These are phyloP conservation scores for Phytophthora rubi DNA, from an alignment of 352 stramenopile genomes.

Conservation along the genomic window DNA sequence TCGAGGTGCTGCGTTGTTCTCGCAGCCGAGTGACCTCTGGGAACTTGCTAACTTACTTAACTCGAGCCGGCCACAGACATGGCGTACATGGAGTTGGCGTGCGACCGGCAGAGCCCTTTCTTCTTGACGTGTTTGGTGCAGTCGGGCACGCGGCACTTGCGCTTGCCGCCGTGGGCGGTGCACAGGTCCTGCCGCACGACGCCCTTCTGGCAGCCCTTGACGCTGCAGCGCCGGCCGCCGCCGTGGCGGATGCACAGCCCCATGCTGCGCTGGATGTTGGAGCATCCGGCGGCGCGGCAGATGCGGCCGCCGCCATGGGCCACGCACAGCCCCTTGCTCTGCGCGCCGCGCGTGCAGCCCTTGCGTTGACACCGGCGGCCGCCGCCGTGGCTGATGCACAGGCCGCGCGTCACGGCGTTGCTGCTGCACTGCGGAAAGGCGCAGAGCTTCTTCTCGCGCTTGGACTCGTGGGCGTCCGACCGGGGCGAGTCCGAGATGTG, in stretches of 20 bases:
- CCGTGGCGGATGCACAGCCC: conserved; percentile 89
- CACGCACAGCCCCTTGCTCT: conserved; percentile 87
- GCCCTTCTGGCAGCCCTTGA: conserved; percentile 82
- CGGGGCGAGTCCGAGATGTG: conserved; percentile 40
- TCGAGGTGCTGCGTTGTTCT: conserved; percentile 1
- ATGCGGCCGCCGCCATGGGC: conserved; percentile 84
- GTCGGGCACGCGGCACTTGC: conserved; percentile 79
- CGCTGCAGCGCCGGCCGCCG: conserved; percentile 81
- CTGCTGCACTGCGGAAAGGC: conserved; percentile 74
- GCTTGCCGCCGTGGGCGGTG: conserved; percentile 87
- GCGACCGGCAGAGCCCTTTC: conserved; percentile 77
- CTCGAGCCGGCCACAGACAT: conserved; percentile 22
- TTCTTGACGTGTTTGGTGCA: conserved; percentile 91
- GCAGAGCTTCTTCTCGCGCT: conserved; percentile 82
- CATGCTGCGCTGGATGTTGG: conserved; percentile 89
- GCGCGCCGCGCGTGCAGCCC: conserved; percentile 78
- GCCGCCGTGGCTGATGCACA: conserved; percentile 85
- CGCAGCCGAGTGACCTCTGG: no score
- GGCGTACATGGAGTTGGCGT: conserved; percentile 71
- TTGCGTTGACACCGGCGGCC: conserved; percentile 84
- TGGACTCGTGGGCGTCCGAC: conserved; percentile 28
- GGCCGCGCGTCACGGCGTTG: conserved; percentile 80
- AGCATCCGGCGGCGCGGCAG: conserved; percentile 79
- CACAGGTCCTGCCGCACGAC: conserved; percentile 89
- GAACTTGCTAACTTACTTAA: conserved; percentile 25